A percentile compares a stretch with the other conserved stretches of the same genome.
These are phyloP conservation scores for Hydnum rufescens DNA, from an alignment of 768 basidiomycete species.

Conservation along the genomic window DNA sequence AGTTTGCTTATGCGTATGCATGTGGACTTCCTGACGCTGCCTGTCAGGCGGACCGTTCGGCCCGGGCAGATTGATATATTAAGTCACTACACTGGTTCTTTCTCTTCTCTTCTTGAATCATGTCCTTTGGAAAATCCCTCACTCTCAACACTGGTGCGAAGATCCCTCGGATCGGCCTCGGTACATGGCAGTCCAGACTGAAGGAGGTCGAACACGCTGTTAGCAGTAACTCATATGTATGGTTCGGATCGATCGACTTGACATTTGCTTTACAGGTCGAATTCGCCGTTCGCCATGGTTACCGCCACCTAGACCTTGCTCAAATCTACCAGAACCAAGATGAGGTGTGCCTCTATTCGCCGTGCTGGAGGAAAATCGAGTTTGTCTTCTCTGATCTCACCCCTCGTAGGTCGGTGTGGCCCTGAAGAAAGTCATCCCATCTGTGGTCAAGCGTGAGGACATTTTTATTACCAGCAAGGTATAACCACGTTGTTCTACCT, in stretches of 20 bases:
- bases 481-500: constrained; percentile 1
- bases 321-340: constrained; percentile 64
- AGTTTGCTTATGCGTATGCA: too few relatives aligned
- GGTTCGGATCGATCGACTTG: background rate
- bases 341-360: constrained; percentile 28
- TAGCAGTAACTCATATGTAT: constrained; percentile 15
- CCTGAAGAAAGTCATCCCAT: constrained; percentile 55
- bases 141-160: constrained; percentile 28
- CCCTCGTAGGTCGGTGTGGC: constrained; percentile 35
- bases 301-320: constrained; percentile 72
- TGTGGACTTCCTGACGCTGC: too few relatives aligned
- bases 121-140: constrained; percentile 25
- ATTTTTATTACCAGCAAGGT: constrained; percentile 26
- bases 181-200: constrained; percentile 62
- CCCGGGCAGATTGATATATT: too few relatives aligned
- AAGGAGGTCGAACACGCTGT: constrained; percentile 30
- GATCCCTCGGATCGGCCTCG: constrained; percentile 64
- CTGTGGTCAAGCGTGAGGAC: constrained; percentile 60
- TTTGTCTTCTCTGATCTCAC: background rate
- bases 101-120: constrained; percentile 13
- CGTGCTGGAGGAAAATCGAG: too few relatives aligned
- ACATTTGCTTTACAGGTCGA: constrained; percentile 35
- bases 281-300: constrained; percentile 51
- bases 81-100: too few relatives aligned
- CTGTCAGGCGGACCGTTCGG: too few relatives aligned